Percentiles rank a stretch among this genome's conserved stretches.
These are phyloP conservation scores for Arthrinium puccinioides DNA, from an alignment of 2,329 filamentous ascomycete genomes.

Conservation along the genomic window DNA sequence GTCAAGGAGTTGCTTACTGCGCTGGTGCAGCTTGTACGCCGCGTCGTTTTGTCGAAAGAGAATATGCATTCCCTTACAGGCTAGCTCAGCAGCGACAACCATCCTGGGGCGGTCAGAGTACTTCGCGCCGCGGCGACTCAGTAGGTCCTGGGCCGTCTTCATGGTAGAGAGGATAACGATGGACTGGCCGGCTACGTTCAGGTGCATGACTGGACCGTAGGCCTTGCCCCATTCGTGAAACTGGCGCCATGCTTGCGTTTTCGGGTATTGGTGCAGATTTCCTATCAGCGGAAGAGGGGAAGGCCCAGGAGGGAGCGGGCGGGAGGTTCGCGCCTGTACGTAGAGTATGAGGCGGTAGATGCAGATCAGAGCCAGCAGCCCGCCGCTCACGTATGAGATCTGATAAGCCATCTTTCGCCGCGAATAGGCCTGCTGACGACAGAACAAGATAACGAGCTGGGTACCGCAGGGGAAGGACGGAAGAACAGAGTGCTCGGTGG, in stretches of 20 bases:
- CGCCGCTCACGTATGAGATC: too few species aligned
- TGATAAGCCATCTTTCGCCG: too few species aligned
- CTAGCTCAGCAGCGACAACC: slow-evolving; percentile 23
- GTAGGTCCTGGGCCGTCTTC: slow-evolving; percentile 10
- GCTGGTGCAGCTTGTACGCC: slow-evolving; percentile 29
- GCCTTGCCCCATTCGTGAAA: slow-evolving; percentile 9
- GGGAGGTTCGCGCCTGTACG: too few species aligned
- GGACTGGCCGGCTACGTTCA: slow-evolving; percentile 11
- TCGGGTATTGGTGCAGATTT: slow-evolving; percentile 11
- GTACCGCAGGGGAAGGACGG: too few species aligned
- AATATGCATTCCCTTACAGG: slow-evolving; percentile 27
- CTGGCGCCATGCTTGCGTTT: slow-evolving; percentile 10
- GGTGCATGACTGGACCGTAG: slow-evolving; percentile 12
- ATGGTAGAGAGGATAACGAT: slow-evolving; percentile 10
- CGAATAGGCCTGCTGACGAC: too few species aligned
- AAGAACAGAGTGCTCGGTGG: too few species aligned
- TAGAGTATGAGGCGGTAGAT: too few species aligned
- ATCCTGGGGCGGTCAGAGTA: slow-evolving; percentile 15
- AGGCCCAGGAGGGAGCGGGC: slow-evolving; percentile 12
- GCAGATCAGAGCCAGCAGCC: too few species aligned
- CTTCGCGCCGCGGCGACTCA: slow-evolving; percentile 8
- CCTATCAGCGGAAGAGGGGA: slow-evolving; percentile 10
- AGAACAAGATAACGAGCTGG: too few species aligned
- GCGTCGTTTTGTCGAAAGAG: slow-evolving; percentile 33
- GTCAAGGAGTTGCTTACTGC: too few species aligned